Evolutionary conservation across 2,329 filamentous ascomycete genomes (phyloP), one percentile per base, ranked within the genome.

Genomic region (Sporothrix mexicana): DNA sequence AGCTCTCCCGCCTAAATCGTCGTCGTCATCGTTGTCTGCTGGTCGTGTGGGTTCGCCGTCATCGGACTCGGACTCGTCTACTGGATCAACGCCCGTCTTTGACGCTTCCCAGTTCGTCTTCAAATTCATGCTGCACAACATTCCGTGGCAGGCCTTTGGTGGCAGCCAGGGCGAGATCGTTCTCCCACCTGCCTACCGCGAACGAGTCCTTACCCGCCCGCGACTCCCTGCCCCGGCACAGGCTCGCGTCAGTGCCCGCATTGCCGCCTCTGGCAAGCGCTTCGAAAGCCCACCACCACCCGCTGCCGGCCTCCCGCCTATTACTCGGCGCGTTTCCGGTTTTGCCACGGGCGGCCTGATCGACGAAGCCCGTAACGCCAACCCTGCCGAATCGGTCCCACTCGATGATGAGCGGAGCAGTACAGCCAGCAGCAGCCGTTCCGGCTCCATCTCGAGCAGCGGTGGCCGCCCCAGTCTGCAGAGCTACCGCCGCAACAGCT

Each of bases 201-300:
- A 91, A 55, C 88, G 90, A 2, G 86, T 91, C n/a, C 83, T 95
- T 23, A 85, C 85, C 25, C 87, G 89, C 5, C 93, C 93, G 1
- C 86, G 91, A 13, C 85, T 96, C 3, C 93, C 93, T 0, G 85
- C 85, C 2, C 88, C 91, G 0, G 92, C 93, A 0, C 92, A 95
- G 77, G 83, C 86, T 13, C 87, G 88, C 73, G 83, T 95, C 12
- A 84, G 81, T 36, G 80, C 80, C 1, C 80, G 83, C 12, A 74
- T 81, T 1, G 73, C 75, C 3, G 75, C 77, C 7, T 43, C 73
- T 2, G 76, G 72, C 23, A 69, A 67, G 12, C 80, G 81, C 10
- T 81, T 79, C 62, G 82, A 82, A 25, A 84, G 81, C 75, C 82
- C 79, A 4, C 81, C 81, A 0, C 80, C 80, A 0, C 81, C 81